These are phyloP conservation scores for Starmerella ratchasimensis DNA, from an alignment of 805 yeast species.

Conservation along the genomic window DNA sequence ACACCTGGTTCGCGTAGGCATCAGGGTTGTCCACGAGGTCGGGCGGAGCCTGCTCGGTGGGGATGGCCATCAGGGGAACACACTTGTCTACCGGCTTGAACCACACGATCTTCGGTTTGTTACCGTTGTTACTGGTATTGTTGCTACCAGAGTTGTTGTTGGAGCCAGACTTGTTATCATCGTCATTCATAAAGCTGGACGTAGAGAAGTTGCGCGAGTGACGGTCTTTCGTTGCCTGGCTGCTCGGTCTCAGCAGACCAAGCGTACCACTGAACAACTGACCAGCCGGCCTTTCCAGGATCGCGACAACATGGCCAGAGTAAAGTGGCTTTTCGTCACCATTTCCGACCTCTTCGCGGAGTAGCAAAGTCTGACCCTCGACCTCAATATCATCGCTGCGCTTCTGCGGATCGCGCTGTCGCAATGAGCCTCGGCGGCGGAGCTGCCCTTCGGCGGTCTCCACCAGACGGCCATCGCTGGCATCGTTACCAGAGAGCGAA, in stretches of 20 bases:
- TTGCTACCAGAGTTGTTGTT: background rate
- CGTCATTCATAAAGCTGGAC: slow-evolving; percentile 2
- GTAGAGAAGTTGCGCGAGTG: slow-evolving; percentile 27
- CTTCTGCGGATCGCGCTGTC: slow-evolving; percentile 92
- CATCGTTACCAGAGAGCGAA: too few species aligned
- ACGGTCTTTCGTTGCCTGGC: slow-evolving; percentile 72
- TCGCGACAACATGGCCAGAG: slow-evolving; percentile 98
- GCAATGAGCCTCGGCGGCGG: slow-evolving; percentile 76
- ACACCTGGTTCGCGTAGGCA: slow-evolving; percentile 61
- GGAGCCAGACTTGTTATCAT: slow-evolving; percentile 6
- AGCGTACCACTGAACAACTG: slow-evolving; percentile 90
- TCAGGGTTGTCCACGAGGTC: slow-evolving; percentile 92
- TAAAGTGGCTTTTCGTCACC: slow-evolving; percentile 87
- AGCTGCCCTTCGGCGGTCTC: slow-evolving; percentile 24
- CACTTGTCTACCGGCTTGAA: slow-evolving; percentile 97
- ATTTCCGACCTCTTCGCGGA: slow-evolving; percentile 64
- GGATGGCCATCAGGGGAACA: slow-evolving; percentile 94
- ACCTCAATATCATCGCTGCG: slow-evolving; percentile 97
- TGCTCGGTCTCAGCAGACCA: slow-evolving; percentile 89
- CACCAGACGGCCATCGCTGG: slow-evolving; percentile 5
- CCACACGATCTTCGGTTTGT: slow-evolving; percentile 92
- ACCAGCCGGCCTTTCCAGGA: slow-evolving; percentile 92
- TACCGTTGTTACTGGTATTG: slow-evolving; percentile 19
- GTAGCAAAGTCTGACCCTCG: slow-evolving; percentile 83
- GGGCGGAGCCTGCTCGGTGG: slow-evolving; percentile 93